phyloP scores from a whole-genome alignment of 2,329 filamentous ascomycete species.

The Hypoxylon sp. region DNA sequence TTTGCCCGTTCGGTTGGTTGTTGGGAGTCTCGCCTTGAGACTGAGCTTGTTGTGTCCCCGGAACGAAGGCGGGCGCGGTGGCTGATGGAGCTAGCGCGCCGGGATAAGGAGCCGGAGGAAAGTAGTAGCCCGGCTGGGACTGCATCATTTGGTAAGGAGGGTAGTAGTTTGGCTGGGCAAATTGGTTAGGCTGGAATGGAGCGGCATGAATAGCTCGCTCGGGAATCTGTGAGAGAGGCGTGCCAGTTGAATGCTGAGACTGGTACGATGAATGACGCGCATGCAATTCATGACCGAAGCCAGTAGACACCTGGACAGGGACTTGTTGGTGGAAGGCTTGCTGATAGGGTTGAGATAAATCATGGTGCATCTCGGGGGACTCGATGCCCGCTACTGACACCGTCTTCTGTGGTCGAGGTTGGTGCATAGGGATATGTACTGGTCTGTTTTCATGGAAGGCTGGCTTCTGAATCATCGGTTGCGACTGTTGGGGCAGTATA shows the following conservation, averaged over 20 bases:
- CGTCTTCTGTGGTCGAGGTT: slow-evolving; percentile 92
- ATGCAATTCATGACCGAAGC: slow-evolving; percentile 67
- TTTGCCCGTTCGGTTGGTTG: slow-evolving; percentile 54
- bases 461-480: slow-evolving; percentile 67
- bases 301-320: slow-evolving; percentile 74
- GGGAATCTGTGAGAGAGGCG: slow-evolving; percentile 89
- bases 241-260: slow-evolving; percentile 75
- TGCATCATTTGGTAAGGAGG: slow-evolving; percentile 67
- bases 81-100: slow-evolving; percentile 46
- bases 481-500: slow-evolving; percentile 64
- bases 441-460: slow-evolving; percentile 64
- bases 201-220: slow-evolving; percentile 91
- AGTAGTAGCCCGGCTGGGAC: slow-evolving; percentile 72
- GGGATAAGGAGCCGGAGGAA: slow-evolving; percentile 60
- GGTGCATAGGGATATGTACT: slow-evolving; percentile 78
- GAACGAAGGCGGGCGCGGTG: slow-evolving; percentile 65
- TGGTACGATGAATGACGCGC: slow-evolving; percentile 73
- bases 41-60: slow-evolving; percentile 57
- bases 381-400: slow-evolving; percentile 95
- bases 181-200: slow-evolving; percentile 82
- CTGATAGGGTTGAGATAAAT: slow-evolving; percentile 65
- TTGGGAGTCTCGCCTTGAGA: slow-evolving; percentile 47
- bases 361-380: slow-evolving; percentile 69
- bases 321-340: slow-evolving; percentile 95
- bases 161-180: slow-evolving; percentile 67